Evolutionary conservation across 2,329 filamentous ascomycete species (phyloP).

Genomic region (Tolypocladium nubicola): DNA sequence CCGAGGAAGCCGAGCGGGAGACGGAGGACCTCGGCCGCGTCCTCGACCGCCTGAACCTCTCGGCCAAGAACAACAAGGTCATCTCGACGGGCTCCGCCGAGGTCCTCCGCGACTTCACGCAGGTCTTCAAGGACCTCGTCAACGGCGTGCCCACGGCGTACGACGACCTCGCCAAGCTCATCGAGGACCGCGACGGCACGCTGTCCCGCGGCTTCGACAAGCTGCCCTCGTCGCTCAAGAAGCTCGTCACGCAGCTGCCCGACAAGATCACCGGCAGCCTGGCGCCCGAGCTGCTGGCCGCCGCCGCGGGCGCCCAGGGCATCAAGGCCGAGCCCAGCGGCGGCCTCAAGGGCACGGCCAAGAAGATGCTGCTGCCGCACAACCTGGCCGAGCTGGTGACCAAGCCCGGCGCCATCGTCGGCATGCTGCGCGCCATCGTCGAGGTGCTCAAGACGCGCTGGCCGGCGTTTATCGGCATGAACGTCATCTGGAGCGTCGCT

Average conservation of each 20-base stretch:
- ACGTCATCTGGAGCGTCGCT: conserved; percentile 81
- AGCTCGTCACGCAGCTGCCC: conserved; percentile 74
- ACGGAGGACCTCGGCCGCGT: conserved; percentile 66
- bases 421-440: conserved; percentile 82
- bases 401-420: conserved; percentile 76
- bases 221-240: conserved; percentile 72
- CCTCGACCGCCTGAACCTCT: conserved; percentile 75
- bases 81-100: conserved; percentile 78
- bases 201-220: conserved; percentile 51
- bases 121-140: conserved; percentile 83
- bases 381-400: conserved; percentile 71
- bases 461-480: conserved; percentile 84
- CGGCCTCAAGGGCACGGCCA: conserved; percentile 50
- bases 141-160: conserved; percentile 92
- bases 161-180: conserved; percentile 61
- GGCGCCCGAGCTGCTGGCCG: conserved; percentile 73
- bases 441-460: conserved; percentile 79
- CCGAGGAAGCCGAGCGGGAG: conserved; percentile 36
- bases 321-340: conserved; percentile 43
- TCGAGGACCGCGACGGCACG: conserved; percentile 51
- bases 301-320: conserved; percentile 64
- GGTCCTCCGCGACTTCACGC: conserved; percentile 72
- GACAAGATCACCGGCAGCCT: conserved; percentile 67
- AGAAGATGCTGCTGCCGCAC: conserved; percentile 58
- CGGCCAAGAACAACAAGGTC: conserved; percentile 74